phyloP scores from a whole-genome alignment of 2,329 filamentous ascomycete species.

The Botrytis hyacinthi region DNA sequence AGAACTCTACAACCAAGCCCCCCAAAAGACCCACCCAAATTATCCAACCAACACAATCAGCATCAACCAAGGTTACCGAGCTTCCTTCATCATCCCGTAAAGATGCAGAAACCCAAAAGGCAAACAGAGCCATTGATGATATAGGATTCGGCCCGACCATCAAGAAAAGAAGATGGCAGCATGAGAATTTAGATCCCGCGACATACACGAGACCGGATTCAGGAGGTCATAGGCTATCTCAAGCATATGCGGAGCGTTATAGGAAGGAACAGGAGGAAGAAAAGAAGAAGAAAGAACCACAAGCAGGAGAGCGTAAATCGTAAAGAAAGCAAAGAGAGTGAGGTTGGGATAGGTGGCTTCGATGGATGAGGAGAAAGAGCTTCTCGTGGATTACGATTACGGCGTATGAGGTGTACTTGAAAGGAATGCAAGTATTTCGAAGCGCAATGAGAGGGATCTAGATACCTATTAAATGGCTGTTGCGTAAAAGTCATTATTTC shows the following conservation, averaged over 20 bases:
- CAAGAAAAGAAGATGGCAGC: too few relatives aligned
- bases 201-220: not conserved
- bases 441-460: not conserved
- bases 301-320: not conserved
- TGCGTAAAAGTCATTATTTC: not conserved
- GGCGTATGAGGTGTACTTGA: fast-evolving
- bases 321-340: not conserved
- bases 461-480: not conserved
- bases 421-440: not conserved
- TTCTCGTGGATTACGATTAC: too few relatives aligned
- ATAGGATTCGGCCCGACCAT: too few relatives aligned
- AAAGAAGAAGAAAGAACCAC: too few relatives aligned
- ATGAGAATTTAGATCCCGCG: too few relatives aligned
- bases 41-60: too few relatives aligned
- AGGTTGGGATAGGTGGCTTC: not conserved
- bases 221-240: fast-evolving
- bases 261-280: fast-evolving
- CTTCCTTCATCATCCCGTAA: too few relatives aligned
- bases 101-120: too few relatives aligned
- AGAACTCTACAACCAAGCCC: too few relatives aligned
- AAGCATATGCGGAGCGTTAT: fast-evolving
- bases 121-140: not conserved
- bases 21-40: too few relatives aligned
- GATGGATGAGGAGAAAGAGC: not conserved
- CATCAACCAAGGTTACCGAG: too few relatives aligned